Evolutionary conservation across 768 basidiomycete species (phyloP).

Genomic region (Kwoniella europaea): DNA sequence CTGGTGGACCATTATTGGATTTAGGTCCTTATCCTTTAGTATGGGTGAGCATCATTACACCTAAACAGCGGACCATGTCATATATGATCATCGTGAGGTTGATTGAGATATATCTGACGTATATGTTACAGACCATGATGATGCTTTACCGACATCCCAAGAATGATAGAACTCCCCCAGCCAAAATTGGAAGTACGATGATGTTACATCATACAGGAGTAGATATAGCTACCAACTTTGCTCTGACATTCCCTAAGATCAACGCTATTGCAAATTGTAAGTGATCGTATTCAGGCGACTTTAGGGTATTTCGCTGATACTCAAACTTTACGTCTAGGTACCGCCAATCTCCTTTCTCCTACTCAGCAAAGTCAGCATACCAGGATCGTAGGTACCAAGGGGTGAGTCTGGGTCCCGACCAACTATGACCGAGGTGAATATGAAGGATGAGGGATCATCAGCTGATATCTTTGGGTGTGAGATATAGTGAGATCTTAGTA

Average conservation of each 20-base stretch:
- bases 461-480: constrained; percentile 2
- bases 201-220: constrained; percentile 38
- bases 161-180: constrained; percentile 41
- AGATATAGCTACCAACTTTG: constrained; percentile 40
- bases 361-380: constrained; percentile 22
- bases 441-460: background rate
- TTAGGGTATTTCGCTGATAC: background rate
- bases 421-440: too few species aligned
- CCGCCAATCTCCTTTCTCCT: constrained; percentile 32
- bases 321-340: constrained; percentile 12
- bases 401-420: constrained; percentile 23
- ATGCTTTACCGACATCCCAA: constrained; percentile 52
- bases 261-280: constrained; percentile 34
- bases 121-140: constrained; percentile 29
- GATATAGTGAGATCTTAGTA: constrained; percentile 40
- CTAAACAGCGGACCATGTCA: too few species aligned
- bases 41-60: constrained; percentile 27
- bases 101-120: background rate
- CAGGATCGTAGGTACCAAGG: constrained; percentile 44
- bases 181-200: constrained; percentile 41
- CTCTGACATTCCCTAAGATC: constrained; percentile 41
- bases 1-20: constrained; percentile 57
- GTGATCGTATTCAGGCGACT: background rate
- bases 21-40: constrained; percentile 51
- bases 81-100: background rate